These are phyloP conservation scores for Chaetomium fimeti DNA, from an alignment of 495 filamentous ascomycete genomes.

Conservation along the genomic window DNA sequence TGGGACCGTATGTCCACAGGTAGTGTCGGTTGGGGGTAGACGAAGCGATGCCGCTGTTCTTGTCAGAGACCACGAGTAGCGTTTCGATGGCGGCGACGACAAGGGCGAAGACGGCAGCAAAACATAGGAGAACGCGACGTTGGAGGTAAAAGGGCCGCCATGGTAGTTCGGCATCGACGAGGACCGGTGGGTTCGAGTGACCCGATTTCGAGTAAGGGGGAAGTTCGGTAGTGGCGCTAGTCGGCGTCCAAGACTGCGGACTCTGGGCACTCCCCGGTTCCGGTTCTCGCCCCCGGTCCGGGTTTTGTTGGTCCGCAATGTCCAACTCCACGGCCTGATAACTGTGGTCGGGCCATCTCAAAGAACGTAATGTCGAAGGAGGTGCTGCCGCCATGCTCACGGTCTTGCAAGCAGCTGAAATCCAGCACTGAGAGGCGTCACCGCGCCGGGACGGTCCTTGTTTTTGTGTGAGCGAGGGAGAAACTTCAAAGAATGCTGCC, in stretches of 20 bases:
- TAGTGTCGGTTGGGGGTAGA: background rate
- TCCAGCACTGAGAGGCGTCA: background rate
- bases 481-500: too few relatives aligned
- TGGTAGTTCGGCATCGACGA: background rate
- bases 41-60: background rate
- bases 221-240: background rate
- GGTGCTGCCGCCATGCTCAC: background rate
- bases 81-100: background rate
- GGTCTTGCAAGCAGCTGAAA: background rate
- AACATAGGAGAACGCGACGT: background rate
- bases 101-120: background rate
- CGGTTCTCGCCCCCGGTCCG: background rate
- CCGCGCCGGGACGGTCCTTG: too few relatives aligned
- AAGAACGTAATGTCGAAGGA: background rate
- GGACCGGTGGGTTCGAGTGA: background rate
- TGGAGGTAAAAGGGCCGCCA: background rate
- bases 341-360: background rate
- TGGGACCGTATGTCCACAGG: slow-evolving; percentile 2
- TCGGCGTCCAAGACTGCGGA: background rate
- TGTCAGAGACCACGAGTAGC: background rate
- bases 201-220: background rate
- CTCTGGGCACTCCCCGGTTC: background rate
- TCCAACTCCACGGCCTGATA: background rate
- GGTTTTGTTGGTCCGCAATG: background rate
- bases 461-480: too few relatives aligned